Conservation (phyloP, 2,329 filamentous ascomycete species). For the Alternaria triticimaculans region DNA sequence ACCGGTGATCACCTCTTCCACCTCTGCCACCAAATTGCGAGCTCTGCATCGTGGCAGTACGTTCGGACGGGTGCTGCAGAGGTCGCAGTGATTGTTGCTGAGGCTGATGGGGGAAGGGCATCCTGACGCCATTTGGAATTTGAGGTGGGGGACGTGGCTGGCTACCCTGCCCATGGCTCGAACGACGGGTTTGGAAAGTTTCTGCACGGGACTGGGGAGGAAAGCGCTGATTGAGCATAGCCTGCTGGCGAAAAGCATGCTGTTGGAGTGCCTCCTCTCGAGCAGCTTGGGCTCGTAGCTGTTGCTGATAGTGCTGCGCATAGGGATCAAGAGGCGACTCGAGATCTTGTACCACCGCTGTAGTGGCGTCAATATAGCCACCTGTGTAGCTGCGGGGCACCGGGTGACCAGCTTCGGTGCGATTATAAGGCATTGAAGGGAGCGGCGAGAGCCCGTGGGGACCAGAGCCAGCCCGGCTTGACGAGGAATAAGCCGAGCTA, state of each 20-base stretch:
- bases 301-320: constrained; percentile 22
- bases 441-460: constrained; percentile 19
- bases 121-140: not conserved
- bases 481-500: constrained; percentile 16
- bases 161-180: not conserved
- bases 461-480: not conserved
- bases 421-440: constrained; percentile 33
- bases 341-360: constrained; percentile 25
- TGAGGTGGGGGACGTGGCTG: not conserved
- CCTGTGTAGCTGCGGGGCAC: not conserved
- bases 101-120: not conserved
- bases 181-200: not conserved
- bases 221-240: not conserved
- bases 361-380: constrained; percentile 21
- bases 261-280: not conserved
- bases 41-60: not conserved
- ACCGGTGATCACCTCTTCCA: constrained; percentile 22
- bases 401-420: constrained; percentile 10
- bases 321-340: constrained; percentile 38
- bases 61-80: not conserved
- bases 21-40: not conserved
- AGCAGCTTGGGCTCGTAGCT: constrained; percentile 4
- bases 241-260: not conserved
- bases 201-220: not conserved
- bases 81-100: not conserved